Evolutionary conservation across 129 eudicot genomes (phyloP), one percentile per base, ranked within the genome.

Genomic region (Flaveria trinervia): DNA sequence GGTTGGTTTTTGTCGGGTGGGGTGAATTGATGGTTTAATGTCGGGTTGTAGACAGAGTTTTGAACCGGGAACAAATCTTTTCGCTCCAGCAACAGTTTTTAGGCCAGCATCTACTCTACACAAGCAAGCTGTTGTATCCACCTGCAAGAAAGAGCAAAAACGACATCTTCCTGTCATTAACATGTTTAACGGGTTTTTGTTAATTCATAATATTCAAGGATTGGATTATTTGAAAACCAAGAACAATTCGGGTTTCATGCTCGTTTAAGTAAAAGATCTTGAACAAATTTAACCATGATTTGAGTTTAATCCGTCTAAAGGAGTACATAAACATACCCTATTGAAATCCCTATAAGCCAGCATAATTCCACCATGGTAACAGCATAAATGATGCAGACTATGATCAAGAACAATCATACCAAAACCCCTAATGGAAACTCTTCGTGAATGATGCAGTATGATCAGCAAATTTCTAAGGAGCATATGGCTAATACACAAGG

Each of bases 71-170:
- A 90, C 96, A 45, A 86, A 90, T 73, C 83, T 84, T 83, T 86
- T 90, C 25, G 96, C 96, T 76, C 96, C 96, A 6, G 93, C 92
- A 71, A 90, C 96, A 15, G 93, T 90, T 84, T 86, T 90, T 33
- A 90, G 86, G 59, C 96, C 89, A 3, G 85, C 93, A 60, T 90
- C 96, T 65, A 90, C 96, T 86, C 96, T 86, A 83, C 96, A 90
- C 44, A 90, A 77, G 79, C 96, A 90, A 46, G 95, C 91, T 45
- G 96, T 90, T 68, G 93, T 66, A 83, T 90, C 96, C 23, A 90
- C 96, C 96, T 90, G 88, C 77, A 86, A 79, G 6, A 49, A 75
- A 13, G 14, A 14, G 50, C 50, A 45, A 45, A 57, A 33, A 22
- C 16, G 5, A 7, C 45, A 68, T 14, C 18, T 20, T 16, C 14